Conservation (phyloP, 495 filamentous ascomycete genomes). For the Penicillium canariense region DNA sequence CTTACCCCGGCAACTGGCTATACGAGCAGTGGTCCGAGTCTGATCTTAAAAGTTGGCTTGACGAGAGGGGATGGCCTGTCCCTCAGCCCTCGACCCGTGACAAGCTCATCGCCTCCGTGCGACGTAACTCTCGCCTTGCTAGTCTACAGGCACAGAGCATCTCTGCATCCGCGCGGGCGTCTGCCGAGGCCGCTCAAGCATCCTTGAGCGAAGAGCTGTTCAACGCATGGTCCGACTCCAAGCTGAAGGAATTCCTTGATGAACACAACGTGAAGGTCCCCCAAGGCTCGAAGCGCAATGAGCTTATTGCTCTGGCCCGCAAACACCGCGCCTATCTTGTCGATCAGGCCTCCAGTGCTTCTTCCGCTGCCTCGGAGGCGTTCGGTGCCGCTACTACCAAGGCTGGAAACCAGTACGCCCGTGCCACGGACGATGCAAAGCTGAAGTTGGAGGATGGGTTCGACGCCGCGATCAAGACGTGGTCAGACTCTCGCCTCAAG, state of each 20-base stretch:
- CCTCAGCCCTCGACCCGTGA: constrained; percentile 86
- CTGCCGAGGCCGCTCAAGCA: constrained; percentile 64
- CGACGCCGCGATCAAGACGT: constrained; percentile 57
- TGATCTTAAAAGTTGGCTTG: constrained; percentile 78
- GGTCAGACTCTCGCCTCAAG: constrained; percentile 77
- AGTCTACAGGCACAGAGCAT: constrained; percentile 62
- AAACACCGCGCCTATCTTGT: constrained; percentile 78
- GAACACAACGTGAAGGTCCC: constrained; percentile 77
- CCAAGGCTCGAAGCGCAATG: constrained; percentile 86
- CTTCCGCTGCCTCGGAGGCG: constrained; percentile 52
- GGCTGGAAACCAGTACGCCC: constrained; percentile 73
- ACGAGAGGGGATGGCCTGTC: constrained; percentile 81
- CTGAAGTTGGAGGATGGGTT: constrained; percentile 68
- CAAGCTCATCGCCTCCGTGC: constrained; percentile 81
- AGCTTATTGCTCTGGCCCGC: constrained; percentile 85
- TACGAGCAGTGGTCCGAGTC: constrained; percentile 84
- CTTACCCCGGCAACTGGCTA: constrained; percentile 95
- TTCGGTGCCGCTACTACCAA: constrained; percentile 80
- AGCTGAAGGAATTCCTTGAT: constrained; percentile 76
- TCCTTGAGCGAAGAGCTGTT: constrained; percentile 79
- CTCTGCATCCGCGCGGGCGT: constrained; percentile 59
- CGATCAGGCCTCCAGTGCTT: constrained; percentile 57
- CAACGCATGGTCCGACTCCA: constrained; percentile 81
- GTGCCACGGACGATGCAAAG: constrained; percentile 68
- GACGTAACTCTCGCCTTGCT: constrained; percentile 83